phyloP scores from a whole-genome alignment of 345 rosid genomes.

The Sonneratia alba region DNA sequence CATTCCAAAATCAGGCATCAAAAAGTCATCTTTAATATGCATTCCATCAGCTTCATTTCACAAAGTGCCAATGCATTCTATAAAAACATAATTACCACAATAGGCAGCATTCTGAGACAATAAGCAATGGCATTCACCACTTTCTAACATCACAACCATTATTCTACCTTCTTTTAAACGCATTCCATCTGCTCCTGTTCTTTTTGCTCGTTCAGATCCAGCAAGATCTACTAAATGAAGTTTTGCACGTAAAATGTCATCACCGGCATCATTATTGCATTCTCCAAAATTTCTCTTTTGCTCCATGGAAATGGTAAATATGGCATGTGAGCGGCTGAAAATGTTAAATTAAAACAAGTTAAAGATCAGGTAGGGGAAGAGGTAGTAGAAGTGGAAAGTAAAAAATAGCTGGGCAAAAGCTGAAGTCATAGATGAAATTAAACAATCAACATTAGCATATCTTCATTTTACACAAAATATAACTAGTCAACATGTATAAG shows the following conservation, averaged over 20 bases:
- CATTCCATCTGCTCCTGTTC: slow-evolving; percentile 95
- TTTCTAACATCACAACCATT: slow-evolving; percentile 3
- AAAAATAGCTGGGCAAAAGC: no score
- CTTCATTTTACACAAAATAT: no score
- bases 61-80: no score
- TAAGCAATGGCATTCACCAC: not conserved
- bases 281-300: slow-evolving; percentile 62
- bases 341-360: not conserved
- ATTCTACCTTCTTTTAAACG: slow-evolving; percentile 90
- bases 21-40: no score
- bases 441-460: no score
- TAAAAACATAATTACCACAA: not conserved
- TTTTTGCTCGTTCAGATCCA: slow-evolving; percentile 94
- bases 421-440: no score
- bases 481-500: no score
- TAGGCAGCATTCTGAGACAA: not conserved
- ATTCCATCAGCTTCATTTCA: no score
- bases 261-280: slow-evolving; percentile 30
- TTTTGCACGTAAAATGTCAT: slow-evolving; percentile 79
- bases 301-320: slow-evolving; percentile 85
- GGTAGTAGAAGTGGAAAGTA: no score
- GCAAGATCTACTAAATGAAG: slow-evolving; percentile 94
- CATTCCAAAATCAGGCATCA: no score
- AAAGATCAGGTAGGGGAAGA: no score
- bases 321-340: slow-evolving; percentile 93